A percentile compares a stretch with the other conserved stretches of the same genome.
Evolutionary conservation across 805 yeast species (phyloP).

Genomic region (Suhomyces sp.): DNA sequence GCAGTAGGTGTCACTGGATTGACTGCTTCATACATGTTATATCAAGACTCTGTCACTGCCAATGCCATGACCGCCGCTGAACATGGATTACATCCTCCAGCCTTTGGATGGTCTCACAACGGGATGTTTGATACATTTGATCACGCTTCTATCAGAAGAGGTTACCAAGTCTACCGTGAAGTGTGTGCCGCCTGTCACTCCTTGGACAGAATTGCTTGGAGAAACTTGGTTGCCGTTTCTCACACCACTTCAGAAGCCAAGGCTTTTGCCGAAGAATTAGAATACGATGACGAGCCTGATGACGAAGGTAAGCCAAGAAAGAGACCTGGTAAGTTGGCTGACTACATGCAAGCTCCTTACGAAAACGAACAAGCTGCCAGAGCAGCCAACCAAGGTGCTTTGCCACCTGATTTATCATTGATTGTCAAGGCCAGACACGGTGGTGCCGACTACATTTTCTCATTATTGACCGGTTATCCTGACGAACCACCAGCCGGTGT

Average conservation of each 20-base stretch:
- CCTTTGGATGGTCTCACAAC: constrained; percentile 88
- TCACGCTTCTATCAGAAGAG: constrained; percentile 96
- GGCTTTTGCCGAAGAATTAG: constrained; percentile 92
- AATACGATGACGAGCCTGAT: constrained; percentile 95
- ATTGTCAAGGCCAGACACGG: constrained; percentile 99
- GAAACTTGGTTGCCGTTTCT: constrained; percentile 95
- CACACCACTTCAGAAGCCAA: constrained; percentile 88
- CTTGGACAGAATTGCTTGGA: constrained; percentile 95
- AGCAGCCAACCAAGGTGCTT: constrained; percentile 99
- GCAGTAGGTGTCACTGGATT: constrained; percentile 73
- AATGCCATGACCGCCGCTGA: constrained; percentile 98
- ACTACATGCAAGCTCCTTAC: constrained; percentile 91
- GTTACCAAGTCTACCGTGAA: constrained; percentile 97
- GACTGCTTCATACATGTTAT: constrained; percentile 75
- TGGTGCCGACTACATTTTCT: constrained; percentile 91
- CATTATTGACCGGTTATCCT: constrained; percentile 96
- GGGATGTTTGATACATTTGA: constrained; percentile 91
- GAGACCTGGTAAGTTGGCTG: constrained; percentile 98
- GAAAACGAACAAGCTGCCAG: constrained; percentile 99
- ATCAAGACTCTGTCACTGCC: constrained; percentile 83
- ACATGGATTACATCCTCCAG: constrained; percentile 97
- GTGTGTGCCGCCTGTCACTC: constrained; percentile 99
- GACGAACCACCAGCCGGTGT: constrained; percentile 99
- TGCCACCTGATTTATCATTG: constrained; percentile 96
- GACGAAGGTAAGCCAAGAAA: constrained; percentile 96